Conservation (phyloP, 2,329 filamentous ascomycete species). For the Claviceps sp. region DNA sequence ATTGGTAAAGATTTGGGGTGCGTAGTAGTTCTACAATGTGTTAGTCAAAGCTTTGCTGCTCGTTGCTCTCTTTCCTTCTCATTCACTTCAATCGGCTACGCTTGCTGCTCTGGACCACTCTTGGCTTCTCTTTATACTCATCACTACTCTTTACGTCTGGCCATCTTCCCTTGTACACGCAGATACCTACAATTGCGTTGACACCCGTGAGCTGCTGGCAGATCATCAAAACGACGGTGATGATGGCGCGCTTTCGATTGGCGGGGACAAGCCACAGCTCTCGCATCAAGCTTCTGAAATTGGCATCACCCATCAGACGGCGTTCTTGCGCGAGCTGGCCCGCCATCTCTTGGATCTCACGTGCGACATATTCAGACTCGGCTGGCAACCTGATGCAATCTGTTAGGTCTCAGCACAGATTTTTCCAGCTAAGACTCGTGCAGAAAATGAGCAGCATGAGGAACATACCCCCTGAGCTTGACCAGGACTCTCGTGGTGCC, state of each 20-base stretch:
- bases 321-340: slow-evolving; percentile 50
- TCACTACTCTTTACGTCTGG: too few relatives aligned
- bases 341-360: slow-evolving; percentile 48
- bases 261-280: slow-evolving; percentile 49
- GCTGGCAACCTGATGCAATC: slow-evolving; percentile 29
- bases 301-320: slow-evolving; percentile 38
- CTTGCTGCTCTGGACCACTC: too few relatives aligned
- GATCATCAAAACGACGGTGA: slow-evolving; percentile 48
- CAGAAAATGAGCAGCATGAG: too few relatives aligned
- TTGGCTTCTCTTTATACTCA: too few relatives aligned
- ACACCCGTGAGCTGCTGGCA: slow-evolving; percentile 63
- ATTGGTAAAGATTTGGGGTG: slow-evolving; percentile 54
- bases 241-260: slow-evolving; percentile 50
- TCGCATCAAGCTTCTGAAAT: slow-evolving; percentile 42
- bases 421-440: too few relatives aligned
- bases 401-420: not conserved
- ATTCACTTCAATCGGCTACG: too few relatives aligned
- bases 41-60: not conserved
- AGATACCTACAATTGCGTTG: slow-evolving; percentile 30
- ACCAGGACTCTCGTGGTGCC: slow-evolving; percentile 42
- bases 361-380: slow-evolving; percentile 40
- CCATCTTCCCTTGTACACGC: too few relatives aligned
- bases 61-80: not conserved
- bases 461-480: slow-evolving; percentile 27
- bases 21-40: slow-evolving; percentile 46